Percentiles rank a stretch among this genome's conserved stretches.
These are phyloP conservation scores for Boletus semigastroideus DNA, from an alignment of 1,284 basidiomycete species.

Conservation along the genomic window DNA sequence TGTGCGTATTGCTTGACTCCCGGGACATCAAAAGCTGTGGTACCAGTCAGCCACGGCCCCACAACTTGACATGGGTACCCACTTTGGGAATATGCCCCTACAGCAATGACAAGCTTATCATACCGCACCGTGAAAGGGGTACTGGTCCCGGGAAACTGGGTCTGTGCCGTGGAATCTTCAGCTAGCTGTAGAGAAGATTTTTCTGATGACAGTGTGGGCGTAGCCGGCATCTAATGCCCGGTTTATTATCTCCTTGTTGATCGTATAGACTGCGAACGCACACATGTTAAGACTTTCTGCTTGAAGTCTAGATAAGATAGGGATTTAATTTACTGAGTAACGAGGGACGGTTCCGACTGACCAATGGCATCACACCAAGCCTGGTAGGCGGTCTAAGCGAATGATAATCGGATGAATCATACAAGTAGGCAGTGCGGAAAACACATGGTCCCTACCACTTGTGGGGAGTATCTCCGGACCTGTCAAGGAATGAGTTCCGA, in stretches of 20 bases:
- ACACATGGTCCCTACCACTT: slow-evolving; percentile 44
- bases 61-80: slow-evolving; percentile 24
- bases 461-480: slow-evolving; percentile 56
- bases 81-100: slow-evolving; percentile 85
- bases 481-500: slow-evolving; percentile 20
- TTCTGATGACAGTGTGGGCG: slow-evolving; percentile 41
- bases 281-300: slow-evolving; percentile 59
- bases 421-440: neutral
- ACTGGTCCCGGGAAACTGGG: slow-evolving; percentile 9
- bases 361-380: slow-evolving; percentile 74
- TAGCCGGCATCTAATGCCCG: slow-evolving; percentile 52
- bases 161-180: slow-evolving; percentile 11
- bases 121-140: slow-evolving; percentile 55
- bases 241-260: neutral
- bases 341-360: slow-evolving; percentile 17
- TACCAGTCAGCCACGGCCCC: slow-evolving; percentile 3
- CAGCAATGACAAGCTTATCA: slow-evolving; percentile 83
- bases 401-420: neutral
- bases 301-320: slow-evolving; percentile 51
- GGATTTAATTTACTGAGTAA: slow-evolving; percentile 9
- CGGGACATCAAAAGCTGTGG: slow-evolving; percentile 59
- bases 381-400: slow-evolving; percentile 55
- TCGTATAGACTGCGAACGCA: slow-evolving; percentile 32
- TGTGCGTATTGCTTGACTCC: slow-evolving; percentile 77
- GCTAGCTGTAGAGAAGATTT: slow-evolving; percentile 12